A percentile compares a stretch with the other conserved stretches of the same genome.
These are phyloP conservation scores for Pistacia vera DNA, from an alignment of 345 rosid genomes.

Conservation along the genomic window DNA sequence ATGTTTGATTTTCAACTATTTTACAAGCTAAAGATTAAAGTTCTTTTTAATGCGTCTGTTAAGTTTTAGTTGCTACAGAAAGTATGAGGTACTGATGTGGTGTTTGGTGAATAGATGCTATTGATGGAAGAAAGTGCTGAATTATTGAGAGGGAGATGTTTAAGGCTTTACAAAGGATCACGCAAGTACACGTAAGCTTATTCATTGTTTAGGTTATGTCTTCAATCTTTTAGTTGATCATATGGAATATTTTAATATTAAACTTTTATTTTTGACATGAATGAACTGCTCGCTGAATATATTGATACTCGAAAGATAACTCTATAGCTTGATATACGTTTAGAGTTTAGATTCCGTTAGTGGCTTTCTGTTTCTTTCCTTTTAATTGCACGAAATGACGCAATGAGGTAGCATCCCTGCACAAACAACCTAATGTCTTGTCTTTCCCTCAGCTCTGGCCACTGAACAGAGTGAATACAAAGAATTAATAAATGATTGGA, in stretches of 20 bases:
- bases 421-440: background rate
- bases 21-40: too few species aligned
- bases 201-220: background rate
- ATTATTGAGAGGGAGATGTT: conserved; percentile 52
- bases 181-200: conserved; percentile 61
- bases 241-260: conserved; percentile 1
- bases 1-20: too few species aligned
- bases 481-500: background rate
- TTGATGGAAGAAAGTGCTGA: conserved; percentile 68
- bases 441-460: background rate
- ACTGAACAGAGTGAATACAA: background rate
- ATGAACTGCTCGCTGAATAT: background rate
- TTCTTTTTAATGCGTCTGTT: too few species aligned
- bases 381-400: background rate
- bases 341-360: background rate
- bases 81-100: conserved; percentile 6
- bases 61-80: background rate
- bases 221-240: background rate
- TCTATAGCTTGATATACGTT: background rate
- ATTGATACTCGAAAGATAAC: background rate
- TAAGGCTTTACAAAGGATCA: conserved; percentile 65
- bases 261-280: background rate
- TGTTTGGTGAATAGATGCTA: conserved; percentile 52
- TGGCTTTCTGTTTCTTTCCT: background rate
- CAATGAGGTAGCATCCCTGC: background rate